phyloP scores from a whole-genome alignment of 352 stramenopile genomes.

The Phytopythium helicoides region DNA sequence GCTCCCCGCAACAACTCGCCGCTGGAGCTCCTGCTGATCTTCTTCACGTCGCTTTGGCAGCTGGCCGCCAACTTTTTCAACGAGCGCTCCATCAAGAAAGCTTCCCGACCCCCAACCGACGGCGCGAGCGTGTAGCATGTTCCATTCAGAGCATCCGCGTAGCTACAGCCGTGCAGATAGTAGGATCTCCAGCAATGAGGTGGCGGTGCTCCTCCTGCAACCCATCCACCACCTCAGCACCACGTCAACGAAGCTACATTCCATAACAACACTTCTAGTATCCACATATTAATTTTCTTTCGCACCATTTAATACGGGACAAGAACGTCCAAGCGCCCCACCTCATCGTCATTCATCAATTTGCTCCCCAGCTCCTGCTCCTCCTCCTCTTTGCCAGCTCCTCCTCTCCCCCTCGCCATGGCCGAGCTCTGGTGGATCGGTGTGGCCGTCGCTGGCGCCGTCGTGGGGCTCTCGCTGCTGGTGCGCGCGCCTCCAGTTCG shows the following conservation, averaged over 20 bases:
- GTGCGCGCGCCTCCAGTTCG: constrained; percentile 18
- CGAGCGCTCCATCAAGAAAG: constrained; percentile 14
- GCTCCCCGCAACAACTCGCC: constrained; percentile 57
- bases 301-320: too few species aligned
- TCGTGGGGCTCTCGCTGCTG: constrained; percentile 50
- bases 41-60: constrained; percentile 32
- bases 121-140: neutral
- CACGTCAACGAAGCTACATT: too few species aligned
- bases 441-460: constrained; percentile 32
- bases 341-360: too few species aligned
- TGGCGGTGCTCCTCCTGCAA: too few species aligned
- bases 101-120: neutral
- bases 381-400: neutral
- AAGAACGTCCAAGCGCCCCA: too few species aligned
- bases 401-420: constrained; percentile 13
- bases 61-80: constrained; percentile 22
- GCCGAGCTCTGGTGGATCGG: constrained; percentile 45
- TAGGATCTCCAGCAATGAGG: too few species aligned
- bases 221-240: too few species aligned
- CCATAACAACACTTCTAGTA: too few species aligned
- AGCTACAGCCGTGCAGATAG: too few species aligned
- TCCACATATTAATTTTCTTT: too few species aligned
- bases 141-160: too few species aligned
- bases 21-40: constrained; percentile 55
- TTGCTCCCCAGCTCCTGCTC: neutral